Evolutionary conservation across 2,329 filamentous ascomycete species (phyloP), one percentile per base, ranked within the genome.

Genomic region (Pleomassaria siparia): DNA sequence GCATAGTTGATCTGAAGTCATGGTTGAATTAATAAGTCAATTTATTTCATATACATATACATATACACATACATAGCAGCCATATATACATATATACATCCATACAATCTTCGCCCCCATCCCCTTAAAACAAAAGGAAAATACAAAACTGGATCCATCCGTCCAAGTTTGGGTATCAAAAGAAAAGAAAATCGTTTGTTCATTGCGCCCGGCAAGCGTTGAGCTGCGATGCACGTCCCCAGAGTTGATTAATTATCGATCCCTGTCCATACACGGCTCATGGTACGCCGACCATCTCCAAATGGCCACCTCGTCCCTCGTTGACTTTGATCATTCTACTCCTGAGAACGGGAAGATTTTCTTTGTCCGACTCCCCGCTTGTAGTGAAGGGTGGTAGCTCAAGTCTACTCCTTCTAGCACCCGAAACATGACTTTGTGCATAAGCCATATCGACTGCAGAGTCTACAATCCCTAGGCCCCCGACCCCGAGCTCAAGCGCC

Each of bases 391-490:
- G 40, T n/a, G 15, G 33, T 11, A 54, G 24, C 2, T 44, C 44
- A 20, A 49, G 29, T 15, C 53, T 51, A 5, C 45, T 45, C 4
- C 48, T 16, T 21, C 46, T 39, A 1, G 37, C 18, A 21, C 21
- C 13, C 16, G 25, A 5, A 5, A 47, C 36, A 12, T 46, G 54
- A n/a, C n/a, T n/a, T n/a, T n/a, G n/a, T n/a, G n/a, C n/a, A n/a
- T n/a, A n/a, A 2, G 51, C 44, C 49, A 64, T 57, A 33, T 44
- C 49, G 7, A 49, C 44, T 16, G 44, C 62, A 55, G 18, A 62
- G 52, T 68, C 66, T 1, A 62, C 54, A 15, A 68, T 67, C 5
- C 65, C 65, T 2, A 70, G 45, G 1, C 65, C 62, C 28, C 62
- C 64, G 0, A 69, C 60, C 7, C 54, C 53, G 3, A 56, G 43